Conservation (phyloP, 163 green algal species). For the Prototheca cutis region DNA sequence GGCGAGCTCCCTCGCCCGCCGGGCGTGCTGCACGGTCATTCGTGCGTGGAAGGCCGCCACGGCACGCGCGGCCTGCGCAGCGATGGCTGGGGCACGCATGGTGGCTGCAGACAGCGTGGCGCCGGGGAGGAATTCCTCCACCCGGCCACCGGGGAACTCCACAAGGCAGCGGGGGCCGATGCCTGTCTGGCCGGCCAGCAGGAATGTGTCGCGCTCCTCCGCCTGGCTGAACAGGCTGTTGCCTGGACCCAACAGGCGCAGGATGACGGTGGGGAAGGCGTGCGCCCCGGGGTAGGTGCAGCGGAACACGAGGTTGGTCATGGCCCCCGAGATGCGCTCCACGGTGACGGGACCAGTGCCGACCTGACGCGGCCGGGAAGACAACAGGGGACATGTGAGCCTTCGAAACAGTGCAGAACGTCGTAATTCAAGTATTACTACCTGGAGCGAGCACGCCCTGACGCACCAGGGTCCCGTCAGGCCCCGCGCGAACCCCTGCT, state of each 20-base stretch:
- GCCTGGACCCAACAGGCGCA: slow-evolving; percentile 19
- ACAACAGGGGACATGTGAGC: too few species aligned
- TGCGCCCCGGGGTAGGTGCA: slow-evolving; percentile 2
- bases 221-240: slow-evolving; percentile 16
- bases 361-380: too few species aligned
- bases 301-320: slow-evolving; percentile 50
- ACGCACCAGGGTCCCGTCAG: too few species aligned
- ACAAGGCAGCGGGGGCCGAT: slow-evolving; percentile 24
- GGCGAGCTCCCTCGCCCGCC: background rate
- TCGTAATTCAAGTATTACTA: too few species aligned
- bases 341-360: background rate
- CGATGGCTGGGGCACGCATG: slow-evolving; percentile 29
- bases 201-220: slow-evolving; percentile 24
- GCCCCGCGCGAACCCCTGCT: too few species aligned
- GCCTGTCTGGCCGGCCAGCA: slow-evolving; percentile 10
- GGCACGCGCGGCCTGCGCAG: slow-evolving; percentile 33
- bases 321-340: slow-evolving; percentile 37
- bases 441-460: too few species aligned
- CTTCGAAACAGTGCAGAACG: too few species aligned
- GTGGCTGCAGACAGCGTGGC: slow-evolving; percentile 23
- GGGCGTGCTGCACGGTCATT: slow-evolving; percentile 15
- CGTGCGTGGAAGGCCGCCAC: slow-evolving; percentile 47
- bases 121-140: slow-evolving; percentile 58
- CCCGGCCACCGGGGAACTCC: slow-evolving; percentile 43
- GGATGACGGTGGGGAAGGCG: slow-evolving; percentile 12